Evolutionary conservation across 371 early-diverging fungal genomes (phyloP), one percentile per base, ranked within the genome.

Genomic region (Rhizopus delemar): DNA sequence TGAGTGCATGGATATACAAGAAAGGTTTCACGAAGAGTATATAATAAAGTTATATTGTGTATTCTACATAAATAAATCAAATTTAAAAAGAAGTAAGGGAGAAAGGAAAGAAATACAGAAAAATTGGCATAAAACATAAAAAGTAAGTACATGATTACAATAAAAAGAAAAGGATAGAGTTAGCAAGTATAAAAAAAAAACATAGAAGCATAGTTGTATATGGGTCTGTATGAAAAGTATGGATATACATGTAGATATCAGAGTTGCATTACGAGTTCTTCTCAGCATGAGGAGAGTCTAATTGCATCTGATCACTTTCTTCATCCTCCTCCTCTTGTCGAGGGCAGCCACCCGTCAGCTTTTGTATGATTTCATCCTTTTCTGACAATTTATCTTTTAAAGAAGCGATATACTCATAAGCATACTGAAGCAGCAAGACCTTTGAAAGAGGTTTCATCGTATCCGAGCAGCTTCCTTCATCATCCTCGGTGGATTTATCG

Each of bases 401-500:
- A 12, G 62, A 51, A 22, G 77, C 67, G 46, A 90, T 90, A 39
- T 85, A 84, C 49, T 82, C 84, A 38, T 81, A 85, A 0, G 86
- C 82, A 58, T 81, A 77, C 13, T 69, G 74, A 22, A 81, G 66
- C 32, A 81, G 46, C 11, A 77, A 31, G n/a, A 81, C 81, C 41
- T 81, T 81, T 41, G 78, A 78, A 6, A 81, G 59, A 4, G 77
- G 81, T 39, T 78, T 78, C 41, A 59, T 41, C 0, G 35, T 41
- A 29, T 51, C 52, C 7, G 13, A 7, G 16, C 9, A 6, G 5
- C 39, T 38, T 11, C 31, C 38, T 15, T 62, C 69, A 31, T 52
- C 59, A 12, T 50, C 57, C 39, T 48, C 29, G n/a, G 39, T 15
- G 6, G 31, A 11, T 6, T 29, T 36, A 8, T 51, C 28, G 13